Evolutionary conservation across 192 early-diverging fungal species (phyloP), one percentile per base, ranked within the genome.

Genomic region (Coemansia sp.): DNA sequence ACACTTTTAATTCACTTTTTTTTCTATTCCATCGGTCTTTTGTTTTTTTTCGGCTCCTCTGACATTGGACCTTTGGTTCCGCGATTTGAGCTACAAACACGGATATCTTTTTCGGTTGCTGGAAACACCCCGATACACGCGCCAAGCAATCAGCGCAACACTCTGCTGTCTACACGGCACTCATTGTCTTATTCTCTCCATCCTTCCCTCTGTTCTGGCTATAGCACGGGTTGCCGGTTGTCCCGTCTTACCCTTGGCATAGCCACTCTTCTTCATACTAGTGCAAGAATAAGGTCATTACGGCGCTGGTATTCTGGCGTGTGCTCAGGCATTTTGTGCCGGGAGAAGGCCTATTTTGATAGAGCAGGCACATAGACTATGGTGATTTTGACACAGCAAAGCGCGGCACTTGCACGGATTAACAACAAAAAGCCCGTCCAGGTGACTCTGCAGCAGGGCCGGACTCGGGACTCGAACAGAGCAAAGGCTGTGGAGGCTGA

Each of bases 311-410:
- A 50, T 38, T 69, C 61, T 47, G 41, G 52, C 49, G 37, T 45
- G 69, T 63, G 16, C 52, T 54, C 9, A 23, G 52, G 52, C 52
- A 54, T 26, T 54, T 32, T 11, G 26, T 23, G 52, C 52, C 52
- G 50, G 58, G 58, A 40, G 63, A 63, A 59, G 26, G 56, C 43
- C 18, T 37, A 23, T 44, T 26, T 32, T 37, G 47, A 6, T 59
- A 38, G 39, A 41, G 57, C 57, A 63, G n/a, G 62, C 44, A 43
- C 56, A 41, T 26, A 38, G 44, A 70, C 40, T 45, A 76, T 76
- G 74, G 69, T 63, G 39, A 63, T 76, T 18, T 47, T 76, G 54
- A 56, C 69, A 16, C 65, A 59, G 19, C 74, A 71, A 54, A 69
- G 67, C 53, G 15, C 64, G 26, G 38, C 47, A 21, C 63, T 57